Evolutionary conservation across 1,284 basidiomycete species (phyloP), one percentile per base, ranked within the genome.

Genomic region (Sanghuangporus weigelae): DNA sequence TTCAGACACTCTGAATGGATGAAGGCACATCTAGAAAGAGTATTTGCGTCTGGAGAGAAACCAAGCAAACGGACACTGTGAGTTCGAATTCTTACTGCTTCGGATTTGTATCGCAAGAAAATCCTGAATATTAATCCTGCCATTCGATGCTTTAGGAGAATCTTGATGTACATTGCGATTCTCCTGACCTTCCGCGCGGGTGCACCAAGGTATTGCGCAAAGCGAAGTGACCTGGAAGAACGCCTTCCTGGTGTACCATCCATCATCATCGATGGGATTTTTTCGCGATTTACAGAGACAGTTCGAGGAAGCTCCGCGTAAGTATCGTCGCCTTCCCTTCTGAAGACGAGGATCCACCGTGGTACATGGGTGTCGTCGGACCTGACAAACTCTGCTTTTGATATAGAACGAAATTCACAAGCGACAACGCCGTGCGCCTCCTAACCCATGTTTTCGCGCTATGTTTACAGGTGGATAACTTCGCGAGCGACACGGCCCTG

Each of bases 261-360:
- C 21, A 77, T 85, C 54, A 77, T 96, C 12, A 70, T 93, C 31
- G 90, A 95, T 64, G 85, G 89, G 2, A 76, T 96, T 40, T 70
- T 93, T n/a, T 79, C 84, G 5, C 81, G 92, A 58, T 97, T 96
- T 74, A 87, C 93, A 0, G 92, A 96, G 74, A 79, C 76, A 0
- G 73, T 84, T 8, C 78, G 91, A 68, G 85, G 81, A 19, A 84
- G 85, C 2, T 80, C 79, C 23, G 78, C 79, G 91, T 91, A 64
- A 57, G 83, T 73, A 57, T 60, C 46, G 23, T 38, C 67, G 35
- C 63, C 50, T 31, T n/a, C 10, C 21, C 16, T 46, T 46, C 44
- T 11, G 10, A 31, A 31, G 26, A 2, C 5, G 26, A 31, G 26
- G 26, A 31, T 5, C 26, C 26, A 31, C 26, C 26, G 26, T 31